A percentile compares a stretch with the other conserved stretches of the same genome.
phyloP scores from a whole-genome alignment of 1,284 basidiomycete genomes.

The Ceratobasidium sp. region DNA sequence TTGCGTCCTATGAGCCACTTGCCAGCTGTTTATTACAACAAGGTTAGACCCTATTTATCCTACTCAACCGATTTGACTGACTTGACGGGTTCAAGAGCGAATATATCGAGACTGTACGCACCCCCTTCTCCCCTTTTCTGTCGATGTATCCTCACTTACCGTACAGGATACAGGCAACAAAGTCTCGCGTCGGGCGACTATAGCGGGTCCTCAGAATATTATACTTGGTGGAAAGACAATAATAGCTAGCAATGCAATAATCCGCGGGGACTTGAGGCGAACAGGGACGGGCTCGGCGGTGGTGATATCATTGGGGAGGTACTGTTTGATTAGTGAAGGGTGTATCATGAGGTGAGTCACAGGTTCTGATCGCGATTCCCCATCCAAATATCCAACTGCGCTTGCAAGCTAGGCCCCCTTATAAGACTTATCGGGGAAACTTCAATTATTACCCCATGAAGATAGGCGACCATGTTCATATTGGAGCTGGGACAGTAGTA shows the following conservation, averaged over 20 bases:
- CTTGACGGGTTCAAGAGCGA: conserved; percentile 61
- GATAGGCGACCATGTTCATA: conserved; percentile 93
- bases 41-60: background rate
- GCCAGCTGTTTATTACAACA: conserved; percentile 33
- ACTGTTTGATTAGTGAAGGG: conserved; percentile 90
- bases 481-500: conserved; percentile 86
- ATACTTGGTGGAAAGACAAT: conserved; percentile 97
- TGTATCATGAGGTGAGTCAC: conserved; percentile 85
- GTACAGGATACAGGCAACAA: conserved; percentile 85
- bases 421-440: conserved; percentile 88
- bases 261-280: conserved; percentile 87
- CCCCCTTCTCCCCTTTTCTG: conserved; percentile 10
- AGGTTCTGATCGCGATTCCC: conserved; percentile 48
- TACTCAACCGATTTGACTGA: background rate
- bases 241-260: conserved; percentile 87
- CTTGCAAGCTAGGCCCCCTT: conserved; percentile 70
- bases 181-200: conserved; percentile 92
- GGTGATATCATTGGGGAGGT: conserved; percentile 91
- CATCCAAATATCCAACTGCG: background rate
- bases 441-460: conserved; percentile 99
- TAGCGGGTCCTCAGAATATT: conserved; percentile 95
- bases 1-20: conserved; percentile 6
- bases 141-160: conserved; percentile 38
- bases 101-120: conserved; percentile 80
- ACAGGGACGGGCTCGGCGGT: conserved; percentile 90